These are phyloP conservation scores for Chaetomiaceae sp. DNA, from an alignment of 2,329 filamentous ascomycete genomes.

Conservation along the genomic window DNA sequence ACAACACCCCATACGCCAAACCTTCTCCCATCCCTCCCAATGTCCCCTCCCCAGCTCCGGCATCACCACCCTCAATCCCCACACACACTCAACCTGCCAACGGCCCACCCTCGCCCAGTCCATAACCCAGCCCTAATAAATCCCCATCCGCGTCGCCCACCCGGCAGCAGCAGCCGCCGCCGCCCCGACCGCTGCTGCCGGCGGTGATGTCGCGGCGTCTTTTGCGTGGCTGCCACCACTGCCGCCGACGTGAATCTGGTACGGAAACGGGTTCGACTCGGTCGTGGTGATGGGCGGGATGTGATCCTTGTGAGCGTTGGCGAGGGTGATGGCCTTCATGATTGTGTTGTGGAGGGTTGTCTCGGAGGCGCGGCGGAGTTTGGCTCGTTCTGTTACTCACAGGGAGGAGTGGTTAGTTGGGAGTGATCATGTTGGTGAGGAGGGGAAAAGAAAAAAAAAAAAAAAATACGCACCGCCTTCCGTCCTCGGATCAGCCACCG, in stretches of 20 bases:
- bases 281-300: constrained; percentile 95
- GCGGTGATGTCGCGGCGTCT: not conserved
- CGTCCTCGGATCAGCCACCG: constrained; percentile 82
- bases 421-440: not conserved
- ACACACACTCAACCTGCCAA: not conserved
- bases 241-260: constrained; percentile 79
- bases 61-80: not conserved
- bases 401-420: not conserved
- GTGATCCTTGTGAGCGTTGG: constrained; percentile 87
- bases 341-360: constrained; percentile 81
- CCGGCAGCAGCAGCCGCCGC: constrained; percentile 32
- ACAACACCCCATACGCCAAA: no score
- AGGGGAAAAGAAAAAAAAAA: not conserved
- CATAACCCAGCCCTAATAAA: constrained; percentile 48
- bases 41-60: not conserved
- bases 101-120: not conserved
- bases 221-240: not conserved
- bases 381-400: constrained; percentile 64
- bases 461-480: constrained; percentile 61
- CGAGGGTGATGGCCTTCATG: constrained; percentile 83
- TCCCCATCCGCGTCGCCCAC: constrained; percentile 75
- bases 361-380: constrained; percentile 87
- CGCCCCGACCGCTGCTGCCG: constrained; percentile 7
- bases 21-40: not conserved
- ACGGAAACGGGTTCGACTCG: constrained; percentile 90